These are phyloP conservation scores for Eustoma russellianum DNA, from an alignment of 257 asterid genomes.

Conservation along the genomic window DNA sequence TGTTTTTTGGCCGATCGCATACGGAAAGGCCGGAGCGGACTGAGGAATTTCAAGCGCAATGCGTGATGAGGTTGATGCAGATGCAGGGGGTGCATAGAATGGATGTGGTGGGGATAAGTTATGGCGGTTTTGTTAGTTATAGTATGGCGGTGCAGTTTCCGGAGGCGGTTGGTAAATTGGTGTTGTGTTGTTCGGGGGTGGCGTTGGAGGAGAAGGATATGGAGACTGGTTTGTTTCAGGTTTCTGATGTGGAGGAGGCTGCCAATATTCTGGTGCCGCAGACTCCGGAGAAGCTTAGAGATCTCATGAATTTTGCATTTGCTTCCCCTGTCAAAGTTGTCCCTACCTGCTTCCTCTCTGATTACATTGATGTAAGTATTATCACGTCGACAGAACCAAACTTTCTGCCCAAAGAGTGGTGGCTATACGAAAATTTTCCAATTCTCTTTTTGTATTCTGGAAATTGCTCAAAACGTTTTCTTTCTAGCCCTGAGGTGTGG, in stretches of 20 bases:
- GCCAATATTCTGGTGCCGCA: slow-evolving; percentile 75
- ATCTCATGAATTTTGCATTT: slow-evolving; percentile 67
- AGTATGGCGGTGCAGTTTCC: slow-evolving; percentile 80
- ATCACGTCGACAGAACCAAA: neutral
- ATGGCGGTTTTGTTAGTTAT: slow-evolving; percentile 84
- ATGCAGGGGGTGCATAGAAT: slow-evolving; percentile 35
- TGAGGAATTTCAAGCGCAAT: slow-evolving; percentile 74
- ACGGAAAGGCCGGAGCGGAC: slow-evolving; percentile 59
- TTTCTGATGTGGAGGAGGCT: slow-evolving; percentile 66
- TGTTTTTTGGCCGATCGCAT: slow-evolving; percentile 73
- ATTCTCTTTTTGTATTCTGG: neutral
- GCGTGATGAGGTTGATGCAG: slow-evolving; percentile 65
- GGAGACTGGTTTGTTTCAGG: slow-evolving; percentile 57
- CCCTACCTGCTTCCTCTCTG: slow-evolving; percentile 76
- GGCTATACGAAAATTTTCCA: neutral
- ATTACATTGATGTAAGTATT: slow-evolving; percentile 56
- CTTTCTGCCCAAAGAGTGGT: too few species aligned
- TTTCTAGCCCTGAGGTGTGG: too few species aligned
- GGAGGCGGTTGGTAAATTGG: slow-evolving; percentile 58
- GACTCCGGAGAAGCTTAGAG: slow-evolving; percentile 69
- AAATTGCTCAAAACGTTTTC: neutral
- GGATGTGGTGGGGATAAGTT: slow-evolving; percentile 79
- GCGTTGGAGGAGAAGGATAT: slow-evolving; percentile 78
- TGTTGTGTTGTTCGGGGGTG: slow-evolving; percentile 77
- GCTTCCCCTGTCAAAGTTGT: slow-evolving; percentile 52